phyloP scores from a whole-genome alignment of 208 protist species.

The Acanthamoeba comandoni region DNA sequence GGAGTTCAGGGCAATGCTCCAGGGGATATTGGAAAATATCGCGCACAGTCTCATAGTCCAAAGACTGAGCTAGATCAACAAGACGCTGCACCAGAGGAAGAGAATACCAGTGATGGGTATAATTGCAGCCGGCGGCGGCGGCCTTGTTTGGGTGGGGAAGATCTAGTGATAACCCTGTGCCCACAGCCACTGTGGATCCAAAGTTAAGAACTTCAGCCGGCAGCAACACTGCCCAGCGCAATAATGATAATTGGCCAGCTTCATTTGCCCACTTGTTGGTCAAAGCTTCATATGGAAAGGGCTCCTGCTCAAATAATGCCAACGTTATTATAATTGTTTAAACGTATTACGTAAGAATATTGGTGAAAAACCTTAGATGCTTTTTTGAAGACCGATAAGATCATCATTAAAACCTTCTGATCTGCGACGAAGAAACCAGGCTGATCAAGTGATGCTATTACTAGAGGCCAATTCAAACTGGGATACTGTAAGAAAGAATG shows the following conservation, averaged over 20 bases:
- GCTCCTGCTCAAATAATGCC: conserved; percentile 7
- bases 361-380: conserved; percentile 62
- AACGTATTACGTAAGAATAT: background rate
- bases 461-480: conserved; percentile 81
- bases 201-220: conserved; percentile 59
- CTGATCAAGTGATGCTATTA: conserved; percentile 86
- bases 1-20: conserved; percentile 86
- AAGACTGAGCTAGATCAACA: conserved; percentile 81
- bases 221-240: conserved; percentile 7
- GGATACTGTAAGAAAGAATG: conserved; percentile 24
- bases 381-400: conserved; percentile 82
- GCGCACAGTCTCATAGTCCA: conserved; percentile 72
- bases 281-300: conserved; percentile 29
- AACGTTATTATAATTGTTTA: background rate
- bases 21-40: conserved; percentile 86
- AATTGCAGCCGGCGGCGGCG: conserved; percentile 74
- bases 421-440: conserved; percentile 84
- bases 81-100: conserved; percentile 85
- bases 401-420: conserved; percentile 81
- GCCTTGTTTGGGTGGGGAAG: conserved; percentile 85
- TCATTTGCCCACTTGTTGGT: conserved; percentile 9
- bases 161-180: conserved; percentile 82
- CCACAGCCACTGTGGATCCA: conserved; percentile 66
- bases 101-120: conserved; percentile 83
- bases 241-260: conserved; percentile 23